Percentiles rank a stretch among this genome's conserved stretches.
Evolutionary conservation across 2,329 filamentous ascomycete species (phyloP).

Genomic region (Septoria linicola): DNA sequence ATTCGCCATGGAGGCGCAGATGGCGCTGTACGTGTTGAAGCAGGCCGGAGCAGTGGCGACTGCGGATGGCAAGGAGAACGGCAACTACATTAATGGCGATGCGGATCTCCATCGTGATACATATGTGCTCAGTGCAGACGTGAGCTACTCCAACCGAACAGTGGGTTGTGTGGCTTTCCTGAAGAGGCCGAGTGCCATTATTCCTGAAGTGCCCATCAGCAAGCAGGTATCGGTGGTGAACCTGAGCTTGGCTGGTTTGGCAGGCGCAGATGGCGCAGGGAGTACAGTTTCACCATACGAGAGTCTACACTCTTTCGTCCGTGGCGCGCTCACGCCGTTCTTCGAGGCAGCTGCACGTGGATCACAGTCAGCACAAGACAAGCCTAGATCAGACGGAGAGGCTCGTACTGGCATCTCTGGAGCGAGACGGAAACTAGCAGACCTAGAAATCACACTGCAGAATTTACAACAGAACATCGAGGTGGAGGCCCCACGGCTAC

Average conservation of each 20-base stretch:
- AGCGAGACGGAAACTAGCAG: slow-evolving; percentile 95
- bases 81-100: slow-evolving; percentile 37
- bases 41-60: slow-evolving; percentile 53
- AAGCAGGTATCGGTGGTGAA: slow-evolving; percentile 92
- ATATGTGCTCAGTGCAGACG: slow-evolving; percentile 79
- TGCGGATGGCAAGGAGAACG: slow-evolving; percentile 47
- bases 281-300: slow-evolving; percentile 81
- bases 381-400: slow-evolving; percentile 79
- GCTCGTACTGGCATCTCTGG: slow-evolving; percentile 92
- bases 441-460: slow-evolving; percentile 83
- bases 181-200: slow-evolving; percentile 85
- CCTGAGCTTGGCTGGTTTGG: slow-evolving; percentile 74
- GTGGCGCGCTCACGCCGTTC: slow-evolving; percentile 88
- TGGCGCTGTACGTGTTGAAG: slow-evolving; percentile 88
- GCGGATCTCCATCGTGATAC: slow-evolving; percentile 53
- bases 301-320: slow-evolving; percentile 85
- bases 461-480: slow-evolving; percentile 98
- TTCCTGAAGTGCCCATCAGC: slow-evolving; percentile 75
- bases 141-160: slow-evolving; percentile 76
- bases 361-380: slow-evolving; percentile 64
- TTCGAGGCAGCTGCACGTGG: slow-evolving; percentile 94
- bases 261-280: slow-evolving; percentile 46
- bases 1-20: slow-evolving; percentile 85
- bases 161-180: slow-evolving; percentile 83
- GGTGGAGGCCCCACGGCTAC: slow-evolving; percentile 85